Base-by-base conservation (phyloP, 78 protist species). In the Polysphondylium violaceum region DNA sequence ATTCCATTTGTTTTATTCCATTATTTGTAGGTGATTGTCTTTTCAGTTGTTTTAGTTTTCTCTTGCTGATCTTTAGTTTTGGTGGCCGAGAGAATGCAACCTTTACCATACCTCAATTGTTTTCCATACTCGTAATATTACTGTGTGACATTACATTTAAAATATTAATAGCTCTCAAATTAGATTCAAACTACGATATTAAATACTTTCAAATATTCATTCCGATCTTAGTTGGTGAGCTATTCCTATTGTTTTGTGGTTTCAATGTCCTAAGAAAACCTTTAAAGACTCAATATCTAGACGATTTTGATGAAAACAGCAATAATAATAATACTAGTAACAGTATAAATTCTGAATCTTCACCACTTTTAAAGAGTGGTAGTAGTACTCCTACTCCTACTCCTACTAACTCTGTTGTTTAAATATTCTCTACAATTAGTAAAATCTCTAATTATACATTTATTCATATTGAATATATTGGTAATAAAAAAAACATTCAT, bases 1-100 rank as follows among this genome's bases (percentile, higher is more conserved):
- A 27, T 21, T 41, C 91, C 0, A 61, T 83, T 19, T 83, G 91
- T 38, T 83, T 68, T 27, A 74, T 83, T 2, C 76, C 91, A 8
- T 47, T 83, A 5, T 83, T 56, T 50, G 69, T 71, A 21, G 77
- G 74, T 1, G 91, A 83, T 65, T 38, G 50, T 19, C n/a, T 83
- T 19, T 12, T 43, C 0, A 40, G 65, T 19, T 83, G 91, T n/a
- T 55, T 83, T 36, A 25, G 74, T 2, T 83, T 83, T 72, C 69
- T 83, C 56, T 41, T 83, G 31, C 40, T 83, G 58, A 8, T 83
- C 0, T 83, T 83, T 25, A 69, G 79, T 19, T 14, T 58, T 11
- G 75, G 79, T 25, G 8, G 55, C 14, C 51, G 59, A 51, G 91
- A 83, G 21, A 69, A 59, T 1, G 75, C 91, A 0, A 67, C 63